These are phyloP conservation scores for Alternaria ventricosa DNA, from an alignment of 2,329 filamentous ascomycete genomes.

Conservation along the genomic window DNA sequence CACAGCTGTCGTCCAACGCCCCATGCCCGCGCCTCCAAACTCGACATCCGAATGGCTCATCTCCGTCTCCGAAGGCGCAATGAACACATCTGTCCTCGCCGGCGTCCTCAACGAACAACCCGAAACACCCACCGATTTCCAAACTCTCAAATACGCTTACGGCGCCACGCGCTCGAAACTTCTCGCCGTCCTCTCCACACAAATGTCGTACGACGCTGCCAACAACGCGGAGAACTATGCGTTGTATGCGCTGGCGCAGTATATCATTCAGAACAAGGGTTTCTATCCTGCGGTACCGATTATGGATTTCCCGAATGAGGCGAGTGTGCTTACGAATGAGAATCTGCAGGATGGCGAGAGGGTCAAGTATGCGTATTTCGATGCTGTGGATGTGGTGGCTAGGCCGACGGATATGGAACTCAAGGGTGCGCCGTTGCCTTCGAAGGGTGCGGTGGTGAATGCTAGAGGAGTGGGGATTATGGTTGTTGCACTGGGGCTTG, in stretches of 20 bases:
- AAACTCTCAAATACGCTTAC: constrained; percentile 42
- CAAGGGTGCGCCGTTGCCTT: constrained; percentile 29
- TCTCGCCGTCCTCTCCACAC: constrained; percentile 37
- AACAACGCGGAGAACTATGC: constrained; percentile 48
- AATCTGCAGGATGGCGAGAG: constrained; percentile 41
- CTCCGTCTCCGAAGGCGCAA: constrained; percentile 24
- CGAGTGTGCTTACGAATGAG: constrained; percentile 40
- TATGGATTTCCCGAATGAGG: constrained; percentile 40
- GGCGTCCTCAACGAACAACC: constrained; percentile 38
- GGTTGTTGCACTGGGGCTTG: background rate
- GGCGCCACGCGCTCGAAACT: constrained; percentile 43
- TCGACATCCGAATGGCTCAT: constrained; percentile 31
- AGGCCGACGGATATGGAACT: constrained; percentile 22
- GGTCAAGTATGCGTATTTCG: constrained; percentile 37
- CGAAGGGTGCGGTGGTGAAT: constrained; percentile 16
- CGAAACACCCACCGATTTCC: constrained; percentile 26
- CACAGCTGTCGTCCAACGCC: constrained; percentile 31
- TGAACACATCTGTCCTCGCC: constrained; percentile 44
- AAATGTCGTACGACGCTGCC: constrained; percentile 40
- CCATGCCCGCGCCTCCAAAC: constrained; percentile 22
- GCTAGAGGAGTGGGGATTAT: background rate
- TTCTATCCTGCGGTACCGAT: constrained; percentile 42
- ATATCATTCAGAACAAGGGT: constrained; percentile 34
- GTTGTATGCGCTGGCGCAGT: constrained; percentile 41
- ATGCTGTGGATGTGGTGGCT: constrained; percentile 35